Base-by-base conservation (phyloP, 2,329 filamentous ascomycete species). In the Furcasterigmium furcatum region DNA sequence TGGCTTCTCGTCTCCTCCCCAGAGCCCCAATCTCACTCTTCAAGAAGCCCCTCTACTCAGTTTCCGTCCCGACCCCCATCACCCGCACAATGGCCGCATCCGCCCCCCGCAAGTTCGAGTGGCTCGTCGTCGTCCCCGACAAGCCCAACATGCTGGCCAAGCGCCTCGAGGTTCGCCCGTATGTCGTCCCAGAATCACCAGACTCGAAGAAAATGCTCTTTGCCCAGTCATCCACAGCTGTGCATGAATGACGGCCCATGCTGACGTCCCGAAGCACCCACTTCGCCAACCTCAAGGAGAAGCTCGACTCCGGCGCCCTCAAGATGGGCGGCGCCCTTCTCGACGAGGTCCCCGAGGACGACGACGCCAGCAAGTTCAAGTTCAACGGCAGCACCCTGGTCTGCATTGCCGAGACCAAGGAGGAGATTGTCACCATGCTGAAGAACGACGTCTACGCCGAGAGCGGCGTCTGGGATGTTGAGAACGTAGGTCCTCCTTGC, bases 381-480 rank as follows among this genome's bases (percentile, higher is more conserved):
- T 90, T 94, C 68, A 80, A 81, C 52, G 90, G 89, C 35, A 90
- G 85, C 61, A 80, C 83, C 16, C 69, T 94, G 58, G 72, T 95
- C 22, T 71, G 80, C 32, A 64, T 79, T 24, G 89, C 87, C 8
- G 77, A 80, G 50, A 83, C 76, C 9, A 81, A 77, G 56, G 85
- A 91, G 52, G 85, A 90, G 61, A 80, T 88, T 3, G 62, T 85
- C 34, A 77, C 85, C 55, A 59, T 77, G 43, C 62, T 96, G 39
- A 79, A 78, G 63, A 74, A 79, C 41, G 91, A 96, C 68, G 71
- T 91, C 9, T 96, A 95, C 67, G 72, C 76, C 9, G 75, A 68
- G 49, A 74, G 66, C 36, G 88, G 84, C 1, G 90, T 95, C 9
- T 96, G 91, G 91, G 88, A 96, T 71, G 60, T 87, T 47, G 78